phyloP scores from a whole-genome alignment of 768 basidiomycete genomes.

The Psilocybe cubensis region DNA sequence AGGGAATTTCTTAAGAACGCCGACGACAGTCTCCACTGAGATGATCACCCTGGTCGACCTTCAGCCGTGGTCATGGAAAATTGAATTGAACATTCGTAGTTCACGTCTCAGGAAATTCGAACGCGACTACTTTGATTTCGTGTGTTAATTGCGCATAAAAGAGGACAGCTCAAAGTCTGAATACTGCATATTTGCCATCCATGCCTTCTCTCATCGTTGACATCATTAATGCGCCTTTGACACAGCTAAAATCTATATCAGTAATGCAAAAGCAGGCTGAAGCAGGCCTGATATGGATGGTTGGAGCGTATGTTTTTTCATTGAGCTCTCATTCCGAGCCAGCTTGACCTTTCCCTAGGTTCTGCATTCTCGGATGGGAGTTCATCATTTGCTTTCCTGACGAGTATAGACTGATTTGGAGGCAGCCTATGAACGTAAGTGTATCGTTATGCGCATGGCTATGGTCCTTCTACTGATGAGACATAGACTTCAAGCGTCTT shows the following conservation, averaged over 20 bases:
- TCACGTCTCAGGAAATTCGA: too few species aligned
- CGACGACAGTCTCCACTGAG: too few species aligned
- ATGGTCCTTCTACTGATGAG: background rate
- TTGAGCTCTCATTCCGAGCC: background rate
- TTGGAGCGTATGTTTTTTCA: conserved; percentile 24
- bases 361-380: conserved; percentile 31
- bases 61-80: too few species aligned
- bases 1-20: too few species aligned
- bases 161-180: too few species aligned
- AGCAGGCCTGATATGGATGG: conserved; percentile 24
- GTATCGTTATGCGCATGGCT: background rate
- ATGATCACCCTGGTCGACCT: too few species aligned
- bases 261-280: conserved; percentile 22
- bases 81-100: too few species aligned
- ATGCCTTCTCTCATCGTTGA: background rate
- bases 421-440: conserved; percentile 22
- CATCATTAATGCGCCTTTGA: background rate
- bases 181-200: too few species aligned
- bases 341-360: too few species aligned
- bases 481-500: conserved; percentile 12
- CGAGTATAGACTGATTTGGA: conserved; percentile 28
- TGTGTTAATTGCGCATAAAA: too few species aligned
- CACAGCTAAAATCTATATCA: conserved; percentile 16
- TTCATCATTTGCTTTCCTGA: conserved; percentile 26
- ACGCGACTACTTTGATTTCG: too few species aligned